Base-by-base conservation (phyloP, 2,329 filamentous ascomycete species). In the Massarina eburnea region DNA sequence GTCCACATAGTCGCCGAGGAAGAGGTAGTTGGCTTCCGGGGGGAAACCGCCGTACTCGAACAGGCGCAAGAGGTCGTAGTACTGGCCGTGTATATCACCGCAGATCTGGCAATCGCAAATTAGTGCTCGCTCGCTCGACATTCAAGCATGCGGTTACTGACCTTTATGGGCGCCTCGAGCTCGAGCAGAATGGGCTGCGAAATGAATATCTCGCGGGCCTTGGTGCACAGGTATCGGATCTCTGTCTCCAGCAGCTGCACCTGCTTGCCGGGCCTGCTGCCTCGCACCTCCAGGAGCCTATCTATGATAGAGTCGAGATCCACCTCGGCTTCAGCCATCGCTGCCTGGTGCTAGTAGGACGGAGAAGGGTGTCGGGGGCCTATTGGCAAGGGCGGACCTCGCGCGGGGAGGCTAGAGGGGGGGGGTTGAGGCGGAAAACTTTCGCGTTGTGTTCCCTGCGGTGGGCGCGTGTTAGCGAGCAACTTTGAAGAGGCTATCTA, bases 261-360 rank as follows among this genome's bases (percentile, higher is more conserved):
- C 77, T 97, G 94, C 80, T 99, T 99, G 66, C 94, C 94, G 47
- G 94, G 94, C 70, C 94, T 86, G 81, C 91, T 96, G 72, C 92
- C 94, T 76, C 94, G 88, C 71, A 97, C 94, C 78, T 99, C 94
- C 70, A 97, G 82, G 69, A 99, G 84, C 75, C 94, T 85, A 76
- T 97, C 92, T 80, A 99, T 97, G 85, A 97, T 96, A 68, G 91
- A 96, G 77, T 99, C 94, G 78, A 99, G 83, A 79, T 97, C 92
- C 77, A 97, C 89, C 77, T 97, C 92, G 77, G 90, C 81, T 75
- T 88, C 85, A 73, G 85, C 85, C 85, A 89, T 89, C 70, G 71
- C 75, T 73, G 72, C 66, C 65, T 48, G 64, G 65, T 64, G 71
- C 64, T 66, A 56, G 51, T 51, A 59, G 61, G 58, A 43, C 46